Conservation (phyloP, 1,284 basidiomycete species). For the Coriolopsis trogii region DNA sequence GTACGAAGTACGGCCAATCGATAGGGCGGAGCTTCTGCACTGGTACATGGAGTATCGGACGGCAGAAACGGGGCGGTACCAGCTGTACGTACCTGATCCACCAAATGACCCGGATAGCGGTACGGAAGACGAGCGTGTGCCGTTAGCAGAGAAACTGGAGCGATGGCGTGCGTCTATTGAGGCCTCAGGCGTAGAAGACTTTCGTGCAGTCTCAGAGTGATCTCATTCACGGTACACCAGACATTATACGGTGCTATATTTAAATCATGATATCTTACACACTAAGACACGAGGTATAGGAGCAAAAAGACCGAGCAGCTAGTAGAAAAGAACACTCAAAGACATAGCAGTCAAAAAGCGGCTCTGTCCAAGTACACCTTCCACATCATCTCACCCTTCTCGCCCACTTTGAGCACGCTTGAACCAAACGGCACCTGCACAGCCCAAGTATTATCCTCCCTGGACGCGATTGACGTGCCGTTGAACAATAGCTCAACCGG, state of each 20-base stretch:
- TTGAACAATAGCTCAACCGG: slow-evolving; percentile 36
- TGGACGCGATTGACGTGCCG: slow-evolving; percentile 21
- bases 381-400: slow-evolving; percentile 66
- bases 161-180: slow-evolving; percentile 10
- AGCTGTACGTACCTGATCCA: slow-evolving; percentile 61
- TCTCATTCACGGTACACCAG: background rate
- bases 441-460: slow-evolving; percentile 49
- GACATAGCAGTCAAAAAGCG: slow-evolving; percentile 7
- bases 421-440: slow-evolving; percentile 54
- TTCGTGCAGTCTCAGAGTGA: background rate
- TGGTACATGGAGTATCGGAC: slow-evolving; percentile 55
- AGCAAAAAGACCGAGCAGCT: background rate
- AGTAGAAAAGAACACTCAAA: background rate
- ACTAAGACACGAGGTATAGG: background rate
- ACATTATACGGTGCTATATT: background rate
- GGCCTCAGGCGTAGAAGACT: background rate
- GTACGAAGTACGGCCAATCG: slow-evolving; percentile 64
- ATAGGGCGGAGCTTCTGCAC: slow-evolving; percentile 62
- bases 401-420: slow-evolving; percentile 69
- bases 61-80: slow-evolving; percentile 58
- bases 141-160: slow-evolving; percentile 31
- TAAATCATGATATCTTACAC: slow-evolving; percentile 4
- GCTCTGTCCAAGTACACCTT: slow-evolving; percentile 63
- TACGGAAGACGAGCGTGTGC: slow-evolving; percentile 32
- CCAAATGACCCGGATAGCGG: slow-evolving; percentile 34